Conservation (phyloP, 163 green algal species). For the Chlorella variabilis region DNA sequence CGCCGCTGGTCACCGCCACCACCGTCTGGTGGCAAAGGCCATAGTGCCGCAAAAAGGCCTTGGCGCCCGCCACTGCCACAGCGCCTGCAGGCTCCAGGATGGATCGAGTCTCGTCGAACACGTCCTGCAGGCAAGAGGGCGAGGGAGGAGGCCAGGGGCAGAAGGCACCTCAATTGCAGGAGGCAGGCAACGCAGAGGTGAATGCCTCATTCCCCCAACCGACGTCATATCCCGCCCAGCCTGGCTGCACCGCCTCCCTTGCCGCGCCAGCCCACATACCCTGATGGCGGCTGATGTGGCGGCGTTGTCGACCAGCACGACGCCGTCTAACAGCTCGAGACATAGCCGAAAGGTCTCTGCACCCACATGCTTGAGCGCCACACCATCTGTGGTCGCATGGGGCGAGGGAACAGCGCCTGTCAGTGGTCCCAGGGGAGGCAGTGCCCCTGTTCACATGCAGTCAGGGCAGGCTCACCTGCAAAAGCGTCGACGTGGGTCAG, state of each 20-base stretch:
- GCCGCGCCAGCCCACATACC: conserved; percentile 19
- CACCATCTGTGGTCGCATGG: conserved; percentile 61
- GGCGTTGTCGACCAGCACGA: conserved; percentile 93
- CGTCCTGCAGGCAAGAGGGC: conserved; percentile 51
- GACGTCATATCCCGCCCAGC: too few relatives aligned
- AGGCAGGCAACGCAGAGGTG: background rate
- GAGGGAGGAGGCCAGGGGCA: background rate
- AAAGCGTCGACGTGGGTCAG: conserved; percentile 95
- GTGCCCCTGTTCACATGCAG: background rate
- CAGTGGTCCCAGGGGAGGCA: too few relatives aligned
- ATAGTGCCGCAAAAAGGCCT: conserved; percentile 78
- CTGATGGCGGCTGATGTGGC: conserved; percentile 92
- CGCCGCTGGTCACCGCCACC: conserved; percentile 90
- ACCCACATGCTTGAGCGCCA: conserved; percentile 70
- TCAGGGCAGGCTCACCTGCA: conserved; percentile 62
- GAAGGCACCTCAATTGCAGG: background rate
- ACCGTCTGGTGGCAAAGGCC: conserved; percentile 69
- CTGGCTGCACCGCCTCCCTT: too few relatives aligned
- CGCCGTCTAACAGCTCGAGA: conserved; percentile 89
- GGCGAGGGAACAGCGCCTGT: too few relatives aligned
- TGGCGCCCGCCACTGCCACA: conserved; percentile 93
- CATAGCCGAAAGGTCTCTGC: conserved; percentile 95
- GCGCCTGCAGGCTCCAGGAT: conserved; percentile 98
- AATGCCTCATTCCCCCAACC: too few relatives aligned
- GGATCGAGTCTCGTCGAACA: conserved; percentile 92